Evolutionary conservation across 768 basidiomycete genomes (phyloP), one percentile per base, ranked within the genome.

Genomic region (Trametes meyenii): DNA sequence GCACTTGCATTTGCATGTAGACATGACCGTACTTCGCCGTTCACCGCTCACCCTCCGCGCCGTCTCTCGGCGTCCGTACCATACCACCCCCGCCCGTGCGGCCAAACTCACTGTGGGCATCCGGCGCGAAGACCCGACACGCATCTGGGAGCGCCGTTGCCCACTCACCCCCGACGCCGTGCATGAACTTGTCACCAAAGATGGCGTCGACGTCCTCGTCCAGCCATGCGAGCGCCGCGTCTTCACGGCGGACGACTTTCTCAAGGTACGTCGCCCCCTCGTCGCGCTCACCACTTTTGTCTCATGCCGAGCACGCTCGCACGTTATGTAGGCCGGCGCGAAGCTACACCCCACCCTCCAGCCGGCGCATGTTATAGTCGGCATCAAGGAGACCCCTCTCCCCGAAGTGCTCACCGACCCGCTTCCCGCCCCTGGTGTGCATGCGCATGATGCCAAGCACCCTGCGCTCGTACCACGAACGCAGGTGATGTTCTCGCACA

Each of bases 401-500:
- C 46, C 74, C 26, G 85, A 88, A 63, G 78, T 94, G 36, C 70
- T 85, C 66, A 80, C 79, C 19, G 71, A 75, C 33, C 79, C 82
- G 21, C 67, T 80, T 21, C 66, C 69, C 19, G 71, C 75, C 38
- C 72, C 65, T 19, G 38, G 50, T 39, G 21, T 35, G 16, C 55
- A 43, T 26, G 13, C 19, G 45, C 48, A 66, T 69, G 58, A 58
- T 48, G 57, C 62, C 58, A 42, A 65, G 7, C 42, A 52, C 6
- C n/a, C 36, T 14, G 46, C 52, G 10, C 58, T 66, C 3, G 70
- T 77, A 38, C 74, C 82, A 12, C 83, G 89, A 35, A 94, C 88
- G 0, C 88, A 95, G 67, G 74, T 96, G 57, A 94, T 95, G 87
- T 96, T 97, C 81, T 94, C 90, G 33, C 94, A 96, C 71, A 96